These are phyloP conservation scores for Thymus quinquecostatus DNA, from an alignment of 257 asterid genomes.

Conservation along the genomic window DNA sequence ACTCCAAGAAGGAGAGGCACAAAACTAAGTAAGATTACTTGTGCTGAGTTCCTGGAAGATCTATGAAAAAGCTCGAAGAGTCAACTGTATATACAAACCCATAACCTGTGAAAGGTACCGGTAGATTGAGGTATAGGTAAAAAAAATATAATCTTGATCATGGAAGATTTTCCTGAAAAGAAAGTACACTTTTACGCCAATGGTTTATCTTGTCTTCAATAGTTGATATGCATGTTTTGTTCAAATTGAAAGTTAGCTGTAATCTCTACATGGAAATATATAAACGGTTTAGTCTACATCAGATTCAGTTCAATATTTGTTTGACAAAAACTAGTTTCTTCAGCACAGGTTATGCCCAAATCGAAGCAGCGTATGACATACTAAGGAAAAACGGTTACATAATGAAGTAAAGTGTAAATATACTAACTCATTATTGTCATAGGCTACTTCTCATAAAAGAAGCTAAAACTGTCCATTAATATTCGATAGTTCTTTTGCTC, in stretches of 20 bases:
- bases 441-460: not conserved
- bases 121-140: conserved; percentile 1
- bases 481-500: not conserved
- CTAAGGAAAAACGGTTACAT: not conserved
- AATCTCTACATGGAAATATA: not conserved
- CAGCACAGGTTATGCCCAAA: not conserved
- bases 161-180: not conserved
- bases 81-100: conserved; percentile 52
- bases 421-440: not conserved
- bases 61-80: conserved; percentile 47
- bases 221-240: not conserved
- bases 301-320: conserved; percentile 8
- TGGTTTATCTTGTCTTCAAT: not conserved
- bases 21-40: conserved; percentile 43
- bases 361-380: no score
- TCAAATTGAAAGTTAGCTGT: conserved; percentile 6
- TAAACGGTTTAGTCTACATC: not conserved
- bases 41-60: conserved; percentile 66
- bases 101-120: conserved; percentile 57
- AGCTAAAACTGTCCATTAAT: not conserved
- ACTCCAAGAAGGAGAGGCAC: conserved; percentile 41
- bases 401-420: not conserved
- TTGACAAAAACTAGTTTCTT: not conserved
- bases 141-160: not conserved
- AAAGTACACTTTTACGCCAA: not conserved